A percentile compares a stretch with the other conserved stretches of the same genome.
Evolutionary conservation across 768 basidiomycete genomes (phyloP).

Genomic region (Agrocybe chaxingu): DNA sequence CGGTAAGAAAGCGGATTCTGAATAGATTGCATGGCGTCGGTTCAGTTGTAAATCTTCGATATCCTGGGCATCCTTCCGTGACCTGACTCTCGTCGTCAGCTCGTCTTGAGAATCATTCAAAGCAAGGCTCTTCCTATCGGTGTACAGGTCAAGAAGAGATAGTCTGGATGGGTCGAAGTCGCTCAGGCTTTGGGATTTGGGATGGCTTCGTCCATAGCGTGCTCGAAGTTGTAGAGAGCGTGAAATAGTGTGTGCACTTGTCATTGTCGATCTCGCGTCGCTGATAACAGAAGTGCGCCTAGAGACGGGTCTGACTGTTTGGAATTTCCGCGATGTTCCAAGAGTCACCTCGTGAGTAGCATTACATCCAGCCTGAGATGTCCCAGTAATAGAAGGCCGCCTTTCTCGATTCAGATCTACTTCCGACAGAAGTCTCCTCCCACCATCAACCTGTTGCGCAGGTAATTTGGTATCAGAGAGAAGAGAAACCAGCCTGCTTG

Average conservation of each 20-base stretch:
- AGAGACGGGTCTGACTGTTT: background rate
- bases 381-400: background rate
- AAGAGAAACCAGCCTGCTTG: too few species aligned
- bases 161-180: background rate
- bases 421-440: conserved; percentile 4
- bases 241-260: conserved; percentile 3
- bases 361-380: background rate
- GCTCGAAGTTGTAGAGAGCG: conserved; percentile 11
- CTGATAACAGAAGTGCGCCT: too few species aligned
- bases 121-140: background rate
- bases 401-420: conserved; percentile 7
- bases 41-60: too few species aligned
- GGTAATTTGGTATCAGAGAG: too few species aligned
- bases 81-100: too few species aligned
- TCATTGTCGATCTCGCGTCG: too few species aligned
- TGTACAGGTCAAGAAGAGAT: background rate
- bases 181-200: conserved; percentile 9
- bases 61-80: too few species aligned
- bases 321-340: too few species aligned
- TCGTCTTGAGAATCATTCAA: background rate
- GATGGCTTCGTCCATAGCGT: conserved; percentile 3
- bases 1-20: too few species aligned
- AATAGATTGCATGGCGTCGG: too few species aligned
- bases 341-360: too few species aligned
- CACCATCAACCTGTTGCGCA: background rate